Evolutionary conservation across 257 asterid genomes (phyloP), one percentile per base, ranked within the genome.

Genomic region (Lithospermum erythrorhizon): DNA sequence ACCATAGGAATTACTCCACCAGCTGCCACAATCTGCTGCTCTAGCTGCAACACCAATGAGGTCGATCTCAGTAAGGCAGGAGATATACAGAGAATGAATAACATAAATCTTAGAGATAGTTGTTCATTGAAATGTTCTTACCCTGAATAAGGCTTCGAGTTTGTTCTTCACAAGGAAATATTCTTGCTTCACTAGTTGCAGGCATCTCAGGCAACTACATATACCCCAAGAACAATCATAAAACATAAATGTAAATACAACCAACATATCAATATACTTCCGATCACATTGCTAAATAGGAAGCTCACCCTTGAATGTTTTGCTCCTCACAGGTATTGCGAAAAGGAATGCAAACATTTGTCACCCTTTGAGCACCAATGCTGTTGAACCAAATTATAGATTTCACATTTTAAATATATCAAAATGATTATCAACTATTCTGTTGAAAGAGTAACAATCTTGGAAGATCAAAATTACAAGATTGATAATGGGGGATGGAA

Each of bases 311-410:
- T 66, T 85, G 80, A 24, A 70, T 62, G 21, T 87, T 81, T 72
- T 77, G 82, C 48, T 61, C 78, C 30, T 85, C 84, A 35, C 95
- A 85, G 70, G 56, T 78, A 71, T 66, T 80, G 56, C 96, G 82
- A 61, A 87, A 83, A 62, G 77, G 69, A 65, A 76, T 51, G 69
- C 96, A 87, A 24, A 81, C 74, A 73, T 81, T 75, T 75, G 78
- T 85, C 2, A 87, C 86, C 59, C 93, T 76, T 59, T 73, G 82
- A 71, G 96, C 96, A 56, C 95, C 96, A 74, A 87, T 80, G 76
- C 95, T 87, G 79, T 65, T 29, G 51, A 29, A n/a, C 37, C 35
- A 64, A 9, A 55, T 25, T 1, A 49, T 24, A 48, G 23, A 52
- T 63, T 55, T 23, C 47, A 13, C 32, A 27, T 27, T 3, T 2